Conservation (phyloP, 805 yeast genomes). For the Pichia thaimueangensis region DNA sequence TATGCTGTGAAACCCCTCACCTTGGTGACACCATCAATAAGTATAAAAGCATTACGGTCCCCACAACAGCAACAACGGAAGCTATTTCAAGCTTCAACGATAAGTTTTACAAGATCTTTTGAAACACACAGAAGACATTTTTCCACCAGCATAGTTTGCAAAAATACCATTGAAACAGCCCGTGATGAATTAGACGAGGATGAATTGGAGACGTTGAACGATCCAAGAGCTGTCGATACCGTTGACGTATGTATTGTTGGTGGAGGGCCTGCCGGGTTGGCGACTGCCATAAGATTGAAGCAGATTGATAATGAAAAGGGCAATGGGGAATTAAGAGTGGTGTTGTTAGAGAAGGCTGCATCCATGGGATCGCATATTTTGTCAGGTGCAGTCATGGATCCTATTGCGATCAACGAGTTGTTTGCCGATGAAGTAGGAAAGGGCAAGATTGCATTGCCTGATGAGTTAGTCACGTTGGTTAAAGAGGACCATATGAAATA, state of each 20-base stretch:
- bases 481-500: slow-evolving; percentile 68
- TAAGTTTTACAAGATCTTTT: not conserved
- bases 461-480: slow-evolving; percentile 68
- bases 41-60: too few relatives aligned
- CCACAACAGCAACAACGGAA: too few relatives aligned
- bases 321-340: slow-evolving; percentile 62
- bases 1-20: too few relatives aligned
- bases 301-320: slow-evolving; percentile 66
- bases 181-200: slow-evolving; percentile 34
- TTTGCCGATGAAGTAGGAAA: slow-evolving; percentile 56
- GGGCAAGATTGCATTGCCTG: slow-evolving; percentile 66
- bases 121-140: not conserved
- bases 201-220: slow-evolving; percentile 40
- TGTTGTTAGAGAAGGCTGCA: slow-evolving; percentile 85
- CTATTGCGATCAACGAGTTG: slow-evolving; percentile 77
- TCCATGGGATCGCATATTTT: slow-evolving; percentile 91
- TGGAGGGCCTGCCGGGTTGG: slow-evolving; percentile 96
- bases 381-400: slow-evolving; percentile 93
- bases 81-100: too few relatives aligned
- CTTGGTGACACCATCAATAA: too few relatives aligned
- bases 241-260: slow-evolving; percentile 96
- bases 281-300: slow-evolving; percentile 85
- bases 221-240: slow-evolving; percentile 72
- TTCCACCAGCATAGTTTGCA: not conserved
- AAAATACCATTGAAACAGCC: slow-evolving; percentile 21